A percentile compares a stretch with the other conserved stretches of the same genome.
Evolutionary conservation across 2,329 filamentous ascomycete species (phyloP).

Genomic region (Hymenoscyphus repandus): DNA sequence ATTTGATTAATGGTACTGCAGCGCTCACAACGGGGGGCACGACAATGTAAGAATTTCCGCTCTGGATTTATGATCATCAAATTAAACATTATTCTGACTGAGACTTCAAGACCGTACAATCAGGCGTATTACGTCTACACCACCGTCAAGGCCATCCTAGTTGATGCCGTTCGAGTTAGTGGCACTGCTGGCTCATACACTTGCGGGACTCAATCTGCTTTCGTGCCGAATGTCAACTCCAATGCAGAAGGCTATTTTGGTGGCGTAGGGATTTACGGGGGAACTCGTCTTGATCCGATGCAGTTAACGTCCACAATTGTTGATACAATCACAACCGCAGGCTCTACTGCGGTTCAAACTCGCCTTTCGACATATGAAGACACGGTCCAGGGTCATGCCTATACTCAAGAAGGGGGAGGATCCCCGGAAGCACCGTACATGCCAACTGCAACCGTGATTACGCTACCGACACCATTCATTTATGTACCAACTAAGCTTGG

Average conservation of each 20-base stretch:
- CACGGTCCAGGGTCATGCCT: neutral
- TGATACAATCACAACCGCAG: neutral
- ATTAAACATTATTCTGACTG: neutral
- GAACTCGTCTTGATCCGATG: neutral
- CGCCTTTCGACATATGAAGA: neutral
- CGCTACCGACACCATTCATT: conserved; percentile 17
- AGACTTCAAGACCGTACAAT: conserved; percentile 14
- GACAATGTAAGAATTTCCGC: conserved; percentile 10
- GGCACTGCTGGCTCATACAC: conserved; percentile 1
- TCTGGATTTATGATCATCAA: neutral
- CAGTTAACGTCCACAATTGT: neutral
- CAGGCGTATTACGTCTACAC: conserved; percentile 20
- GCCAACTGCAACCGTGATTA: neutral
- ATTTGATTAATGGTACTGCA: conserved; percentile 5
- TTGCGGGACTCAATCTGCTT: conserved; percentile 8
- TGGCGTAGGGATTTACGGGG: conserved; percentile 1
- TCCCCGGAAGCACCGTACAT: neutral
- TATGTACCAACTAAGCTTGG: conserved; percentile 9
- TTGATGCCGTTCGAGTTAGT: conserved; percentile 7
- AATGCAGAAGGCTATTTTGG: conserved; percentile 19
- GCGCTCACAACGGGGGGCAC: conserved; percentile 11
- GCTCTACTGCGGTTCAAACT: neutral
- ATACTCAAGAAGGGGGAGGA: neutral
- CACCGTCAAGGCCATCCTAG: conserved; percentile 20
- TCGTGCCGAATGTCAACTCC: conserved; percentile 8